Evolutionary conservation across 495 filamentous ascomycete species (phyloP).

Genomic region (Trichocladium uniseriatum): DNA sequence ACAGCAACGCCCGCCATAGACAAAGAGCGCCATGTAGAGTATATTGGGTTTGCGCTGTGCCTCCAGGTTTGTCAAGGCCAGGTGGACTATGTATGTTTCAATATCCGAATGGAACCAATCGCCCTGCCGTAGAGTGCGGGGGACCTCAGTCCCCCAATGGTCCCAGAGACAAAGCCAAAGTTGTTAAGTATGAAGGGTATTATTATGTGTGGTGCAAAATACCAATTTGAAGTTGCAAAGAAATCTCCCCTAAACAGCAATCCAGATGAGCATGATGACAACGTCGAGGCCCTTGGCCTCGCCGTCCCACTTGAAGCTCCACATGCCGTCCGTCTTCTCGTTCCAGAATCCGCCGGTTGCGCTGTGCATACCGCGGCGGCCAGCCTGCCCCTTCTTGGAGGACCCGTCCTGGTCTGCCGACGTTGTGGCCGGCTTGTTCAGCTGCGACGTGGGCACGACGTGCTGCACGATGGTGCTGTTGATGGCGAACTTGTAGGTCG

Average conservation of each 20-base stretch:
- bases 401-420: conserved; percentile 26
- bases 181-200: not conserved
- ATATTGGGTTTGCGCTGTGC: too few relatives aligned
- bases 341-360: conserved; percentile 96
- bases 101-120: too few relatives aligned
- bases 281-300: conserved; percentile 83
- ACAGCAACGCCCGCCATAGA: too few relatives aligned
- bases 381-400: conserved; percentile 53
- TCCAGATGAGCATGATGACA: conserved; percentile 88
- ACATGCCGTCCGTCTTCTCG: conserved; percentile 94
- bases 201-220: not conserved
- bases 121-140: too few relatives aligned
- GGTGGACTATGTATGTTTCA: too few relatives aligned
- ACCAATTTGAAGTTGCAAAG: not conserved
- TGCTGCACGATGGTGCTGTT: conserved; percentile 99
- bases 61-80: too few relatives aligned
- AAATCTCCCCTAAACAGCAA: conserved; percentile 40
- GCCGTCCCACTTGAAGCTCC: conserved; percentile 90
- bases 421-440: conserved; percentile 35
- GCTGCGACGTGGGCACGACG: conserved; percentile 45
- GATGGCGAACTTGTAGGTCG: conserved; percentile 79
- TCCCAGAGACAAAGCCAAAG: too few relatives aligned
- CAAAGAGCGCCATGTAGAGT: too few relatives aligned
- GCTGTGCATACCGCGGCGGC: conserved; percentile 90
- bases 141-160: too few relatives aligned